Evolutionary conservation across 1,284 basidiomycete species (phyloP).

Genomic region (Cryptococcus sp.): DNA sequence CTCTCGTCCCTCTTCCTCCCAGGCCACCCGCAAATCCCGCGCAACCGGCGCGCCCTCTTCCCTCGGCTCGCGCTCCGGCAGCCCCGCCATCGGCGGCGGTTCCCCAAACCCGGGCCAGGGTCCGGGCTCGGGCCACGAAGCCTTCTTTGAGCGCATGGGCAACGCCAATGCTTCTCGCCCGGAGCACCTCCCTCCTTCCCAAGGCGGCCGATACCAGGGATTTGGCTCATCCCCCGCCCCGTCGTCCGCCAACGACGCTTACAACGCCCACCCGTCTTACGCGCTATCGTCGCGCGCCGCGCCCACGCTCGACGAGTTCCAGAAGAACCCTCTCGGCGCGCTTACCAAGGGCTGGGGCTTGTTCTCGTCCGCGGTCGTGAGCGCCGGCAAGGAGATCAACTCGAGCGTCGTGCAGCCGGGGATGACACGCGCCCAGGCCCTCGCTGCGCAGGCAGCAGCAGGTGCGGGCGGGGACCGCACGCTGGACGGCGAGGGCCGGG

Average conservation of each 20-base stretch:
- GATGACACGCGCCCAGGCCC: constrained; percentile 31
- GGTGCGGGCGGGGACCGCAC: not conserved
- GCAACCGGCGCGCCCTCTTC: constrained; percentile 29
- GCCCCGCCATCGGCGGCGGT: constrained; percentile 12
- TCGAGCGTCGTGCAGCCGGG: constrained; percentile 48
- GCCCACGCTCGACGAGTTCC: constrained; percentile 47
- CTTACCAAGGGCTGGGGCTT: constrained; percentile 50
- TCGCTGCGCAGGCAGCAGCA: constrained; percentile 20
- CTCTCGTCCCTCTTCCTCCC: constrained; percentile 40
- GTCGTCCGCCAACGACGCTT: not conserved
- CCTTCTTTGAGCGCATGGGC: constrained; percentile 49
- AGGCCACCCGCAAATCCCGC: constrained; percentile 46
- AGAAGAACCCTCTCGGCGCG: constrained; percentile 44
- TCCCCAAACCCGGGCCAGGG: not conserved
- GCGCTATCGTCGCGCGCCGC: constrained; percentile 41
- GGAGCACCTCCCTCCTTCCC: constrained; percentile 47
- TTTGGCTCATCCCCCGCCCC: constrained; percentile 45
- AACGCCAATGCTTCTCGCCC: constrained; percentile 40
- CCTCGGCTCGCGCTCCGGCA: constrained; percentile 6
- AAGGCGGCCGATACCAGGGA: constrained; percentile 49
- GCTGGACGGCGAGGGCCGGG: constrained; percentile 5
- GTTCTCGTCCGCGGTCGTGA: constrained; percentile 45
- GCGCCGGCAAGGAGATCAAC: constrained; percentile 46
- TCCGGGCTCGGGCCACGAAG: constrained; percentile 41
- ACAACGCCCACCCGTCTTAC: constrained; percentile 38